Conservation (phyloP, 495 filamentous ascomycete genomes). For the Evernia prunastri region DNA sequence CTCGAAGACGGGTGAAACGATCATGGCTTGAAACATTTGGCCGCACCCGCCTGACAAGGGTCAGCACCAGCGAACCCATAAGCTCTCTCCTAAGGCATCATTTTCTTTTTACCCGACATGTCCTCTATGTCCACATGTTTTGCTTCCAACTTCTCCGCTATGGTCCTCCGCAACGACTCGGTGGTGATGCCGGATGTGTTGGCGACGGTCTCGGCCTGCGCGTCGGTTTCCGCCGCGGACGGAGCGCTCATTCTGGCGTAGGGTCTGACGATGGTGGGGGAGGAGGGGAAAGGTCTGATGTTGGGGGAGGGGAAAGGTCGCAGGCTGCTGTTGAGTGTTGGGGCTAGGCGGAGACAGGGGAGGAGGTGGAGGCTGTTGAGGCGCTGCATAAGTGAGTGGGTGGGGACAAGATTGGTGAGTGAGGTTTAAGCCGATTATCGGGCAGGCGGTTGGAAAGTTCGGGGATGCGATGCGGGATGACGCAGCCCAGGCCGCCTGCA, state of each 20-base stretch:
- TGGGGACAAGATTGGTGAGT: neutral
- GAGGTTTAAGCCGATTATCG: neutral
- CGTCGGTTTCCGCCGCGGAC: slow-evolving; percentile 28
- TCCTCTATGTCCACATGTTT: slow-evolving; percentile 87
- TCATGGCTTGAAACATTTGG: slow-evolving; percentile 85
- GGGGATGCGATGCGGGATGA: neutral
- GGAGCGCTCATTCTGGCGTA: slow-evolving; percentile 19
- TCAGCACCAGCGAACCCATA: neutral
- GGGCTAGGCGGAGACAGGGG: slow-evolving; percentile 31
- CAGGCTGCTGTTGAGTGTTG: neutral
- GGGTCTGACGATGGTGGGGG: no score
- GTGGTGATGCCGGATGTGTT: slow-evolving; percentile 59
- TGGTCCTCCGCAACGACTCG: slow-evolving; percentile 56
- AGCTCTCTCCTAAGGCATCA: neutral
- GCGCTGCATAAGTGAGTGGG: slow-evolving; percentile 7
- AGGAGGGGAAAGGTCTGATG: no score
- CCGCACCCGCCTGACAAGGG: slow-evolving; percentile 72
- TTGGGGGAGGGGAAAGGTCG: neutral
- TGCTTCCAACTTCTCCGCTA: slow-evolving; percentile 68
- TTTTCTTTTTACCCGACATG: slow-evolving; percentile 75
- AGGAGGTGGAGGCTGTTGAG: slow-evolving; percentile 31
- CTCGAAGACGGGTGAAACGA: slow-evolving; percentile 81
- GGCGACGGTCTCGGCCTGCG: slow-evolving; percentile 47
- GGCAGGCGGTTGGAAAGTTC: no score
- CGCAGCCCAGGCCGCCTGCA: neutral